A percentile compares a stretch with the other conserved stretches of the same genome.
phyloP scores from a whole-genome alignment of 768 basidiomycete genomes.

The Phanerochaete sordida region DNA sequence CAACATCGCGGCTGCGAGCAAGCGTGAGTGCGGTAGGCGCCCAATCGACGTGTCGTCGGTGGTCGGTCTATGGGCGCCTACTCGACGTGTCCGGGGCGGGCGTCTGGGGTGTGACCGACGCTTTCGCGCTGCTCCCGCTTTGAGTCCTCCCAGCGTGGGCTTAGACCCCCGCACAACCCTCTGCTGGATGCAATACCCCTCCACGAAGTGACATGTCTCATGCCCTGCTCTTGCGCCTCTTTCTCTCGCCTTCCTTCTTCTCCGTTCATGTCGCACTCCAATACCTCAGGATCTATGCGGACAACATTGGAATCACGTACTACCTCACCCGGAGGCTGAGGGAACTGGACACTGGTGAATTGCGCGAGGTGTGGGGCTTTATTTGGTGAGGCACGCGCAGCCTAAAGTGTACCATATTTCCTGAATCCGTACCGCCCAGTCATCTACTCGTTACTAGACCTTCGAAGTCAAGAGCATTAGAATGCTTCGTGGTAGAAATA shows the following conservation, averaged over 20 bases:
- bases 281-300: constrained; percentile 77
- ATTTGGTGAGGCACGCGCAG: constrained; percentile 57
- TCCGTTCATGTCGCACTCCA: constrained; percentile 90
- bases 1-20: constrained; percentile 20
- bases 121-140: background rate
- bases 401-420: constrained; percentile 4
- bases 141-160: constrained; percentile 1
- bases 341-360: constrained; percentile 62
- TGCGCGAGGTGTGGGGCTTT: constrained; percentile 87
- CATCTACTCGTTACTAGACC: constrained; percentile 93
- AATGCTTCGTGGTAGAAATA: constrained; percentile 88
- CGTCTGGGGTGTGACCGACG: constrained; percentile 4
- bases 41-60: background rate
- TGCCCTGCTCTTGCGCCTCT: constrained; percentile 86
- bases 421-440: constrained; percentile 40
- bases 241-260: constrained; percentile 90
- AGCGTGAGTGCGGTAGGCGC: background rate
- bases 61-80: constrained; percentile 1
- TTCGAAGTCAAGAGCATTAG: constrained; percentile 87
- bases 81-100: background rate
- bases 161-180: background rate
- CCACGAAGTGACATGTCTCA: constrained; percentile 48
- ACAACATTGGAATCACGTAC: constrained; percentile 90
- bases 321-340: constrained; percentile 77
- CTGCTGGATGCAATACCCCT: constrained; percentile 5